Evolutionary conservation across 2,329 filamentous ascomycete genomes (phyloP).

Genomic region (Colletotrichum trifolii): DNA sequence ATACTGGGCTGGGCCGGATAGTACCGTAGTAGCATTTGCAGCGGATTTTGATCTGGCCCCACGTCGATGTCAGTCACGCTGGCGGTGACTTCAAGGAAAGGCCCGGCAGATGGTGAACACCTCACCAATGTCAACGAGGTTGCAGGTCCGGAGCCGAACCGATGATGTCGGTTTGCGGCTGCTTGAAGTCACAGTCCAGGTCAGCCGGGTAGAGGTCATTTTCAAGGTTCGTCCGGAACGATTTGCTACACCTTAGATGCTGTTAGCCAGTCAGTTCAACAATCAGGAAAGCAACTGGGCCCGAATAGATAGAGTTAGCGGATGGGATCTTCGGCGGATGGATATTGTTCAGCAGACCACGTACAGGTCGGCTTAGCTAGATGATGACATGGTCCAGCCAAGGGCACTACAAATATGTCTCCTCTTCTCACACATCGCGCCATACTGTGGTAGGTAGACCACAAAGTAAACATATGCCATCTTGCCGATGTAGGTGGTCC

Average conservation of each 20-base stretch:
- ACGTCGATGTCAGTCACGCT: conserved; percentile 27
- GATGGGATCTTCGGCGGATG: conserved; percentile 14
- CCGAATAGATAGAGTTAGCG: conserved; percentile 9
- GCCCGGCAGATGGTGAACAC: conserved; percentile 33
- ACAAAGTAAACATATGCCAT: conserved; percentile 17
- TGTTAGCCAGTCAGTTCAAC: background rate
- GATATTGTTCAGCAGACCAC: conserved; percentile 28
- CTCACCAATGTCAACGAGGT: conserved; percentile 26
- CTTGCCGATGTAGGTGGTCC: conserved; percentile 19
- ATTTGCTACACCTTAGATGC: background rate
- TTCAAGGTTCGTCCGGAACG: conserved; percentile 17
- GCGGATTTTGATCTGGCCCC: conserved; percentile 32
- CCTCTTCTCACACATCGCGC: too few relatives aligned
- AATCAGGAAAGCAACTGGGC: background rate
- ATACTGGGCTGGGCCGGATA: conserved; percentile 6
- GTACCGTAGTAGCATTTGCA: conserved; percentile 22
- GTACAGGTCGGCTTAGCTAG: conserved; percentile 20
- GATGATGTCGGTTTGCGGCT: conserved; percentile 19
- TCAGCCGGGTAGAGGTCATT: background rate
- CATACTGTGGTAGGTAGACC: conserved; percentile 12
- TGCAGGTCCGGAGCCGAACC: conserved; percentile 24
- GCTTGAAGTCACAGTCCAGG: conserved; percentile 19
- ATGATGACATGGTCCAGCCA: conserved; percentile 27
- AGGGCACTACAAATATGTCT: too few relatives aligned
- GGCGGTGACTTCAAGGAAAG: conserved; percentile 28